Evolutionary conservation across 495 filamentous ascomycete species (phyloP).

Genomic region (Penicillium cosmopolitanum): DNA sequence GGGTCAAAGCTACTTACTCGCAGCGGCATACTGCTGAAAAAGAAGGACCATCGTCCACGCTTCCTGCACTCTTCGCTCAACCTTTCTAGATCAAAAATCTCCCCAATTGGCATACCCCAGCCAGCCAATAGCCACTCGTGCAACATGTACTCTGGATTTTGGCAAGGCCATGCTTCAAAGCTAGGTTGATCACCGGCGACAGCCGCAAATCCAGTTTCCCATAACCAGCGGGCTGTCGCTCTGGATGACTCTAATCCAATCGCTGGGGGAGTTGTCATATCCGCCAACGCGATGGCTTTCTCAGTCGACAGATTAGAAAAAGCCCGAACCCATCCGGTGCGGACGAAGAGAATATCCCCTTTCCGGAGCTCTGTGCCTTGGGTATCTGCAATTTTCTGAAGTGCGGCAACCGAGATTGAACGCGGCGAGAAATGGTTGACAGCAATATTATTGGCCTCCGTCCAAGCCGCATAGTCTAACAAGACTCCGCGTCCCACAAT

Average conservation of each 20-base stretch:
- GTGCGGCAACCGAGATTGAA: slow-evolving; percentile 1
- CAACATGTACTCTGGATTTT: slow-evolving; percentile 10
- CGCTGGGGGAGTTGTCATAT: slow-evolving; percentile 3
- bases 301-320: slow-evolving; percentile 1
- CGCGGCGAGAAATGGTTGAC: slow-evolving; percentile 13
- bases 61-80: slow-evolving; percentile 12
- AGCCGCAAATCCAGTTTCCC: slow-evolving; percentile 17
- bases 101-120: slow-evolving; percentile 23
- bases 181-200: slow-evolving; percentile 11
- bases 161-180: slow-evolving; percentile 15
- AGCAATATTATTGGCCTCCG: slow-evolving; percentile 30
- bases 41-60: slow-evolving; percentile 17
- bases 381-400: slow-evolving; percentile 9
- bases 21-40: slow-evolving; percentile 19
- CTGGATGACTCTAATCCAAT: slow-evolving; percentile 10
- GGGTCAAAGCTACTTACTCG: slow-evolving; percentile 1
- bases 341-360: slow-evolving; percentile 15
- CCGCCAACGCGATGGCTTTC: slow-evolving; percentile 5
- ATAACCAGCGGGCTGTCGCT: slow-evolving; percentile 13
- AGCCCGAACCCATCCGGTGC: slow-evolving; percentile 13
- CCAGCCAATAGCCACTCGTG: slow-evolving; percentile 18
- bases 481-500: slow-evolving; percentile 61
- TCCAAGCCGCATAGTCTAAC: slow-evolving; percentile 60
- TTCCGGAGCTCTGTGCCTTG: slow-evolving; percentile 9
- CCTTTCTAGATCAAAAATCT: slow-evolving; percentile 19